Evolutionary conservation across 2,329 filamentous ascomycete species (phyloP), one percentile per base, ranked within the genome.

Genomic region (Fusarium sp.): DNA sequence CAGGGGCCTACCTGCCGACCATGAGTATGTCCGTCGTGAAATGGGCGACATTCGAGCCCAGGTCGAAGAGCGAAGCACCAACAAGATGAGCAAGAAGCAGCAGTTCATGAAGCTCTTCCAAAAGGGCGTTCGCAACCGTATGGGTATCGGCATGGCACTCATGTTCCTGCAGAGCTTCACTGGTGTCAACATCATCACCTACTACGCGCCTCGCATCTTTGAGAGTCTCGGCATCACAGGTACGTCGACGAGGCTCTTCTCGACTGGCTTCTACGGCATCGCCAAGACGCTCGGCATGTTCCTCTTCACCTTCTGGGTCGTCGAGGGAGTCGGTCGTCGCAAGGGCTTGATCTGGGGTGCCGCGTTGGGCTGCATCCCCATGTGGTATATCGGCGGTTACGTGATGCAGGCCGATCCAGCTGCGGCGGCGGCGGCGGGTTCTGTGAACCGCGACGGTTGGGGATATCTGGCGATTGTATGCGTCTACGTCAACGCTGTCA

Each of bases 151-250:
- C 38, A 32, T 77, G 82, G 64, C 85, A 78, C 82, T 86, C 82
- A 75, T 76, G 73, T 73, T 75, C 31, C 58, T 74, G 6, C 72
- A 76, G 61, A 71, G 70, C 27, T 70, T 74, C 41, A 73, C 71
- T 1, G 72, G 84, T 41, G 81, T 83, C 61, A 83, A 87, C 69
- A 84, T 87, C 29, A 86, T 88, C 47, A 84, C 83, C 4, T 88
- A 87, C 72, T 88, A 87, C 65, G 66, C 71, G 2, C 70, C 70
- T 4, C 70, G 71, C 15, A 72, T 79, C 27, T 74, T 79, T 45
- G 71, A 73, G 61, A 76, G 69, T 11, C 72, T 77, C 6, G 78
- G 75, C 2, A 71, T 76, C 15, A 41, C 67, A 0, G 73, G 75
- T 1, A 76, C 66, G 2, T 70, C 69, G 0, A 58, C 69, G 7